Evolutionary conservation across 148 eudicot genomes (phyloP).

Genomic region (Dysphania ambrosioides): DNA sequence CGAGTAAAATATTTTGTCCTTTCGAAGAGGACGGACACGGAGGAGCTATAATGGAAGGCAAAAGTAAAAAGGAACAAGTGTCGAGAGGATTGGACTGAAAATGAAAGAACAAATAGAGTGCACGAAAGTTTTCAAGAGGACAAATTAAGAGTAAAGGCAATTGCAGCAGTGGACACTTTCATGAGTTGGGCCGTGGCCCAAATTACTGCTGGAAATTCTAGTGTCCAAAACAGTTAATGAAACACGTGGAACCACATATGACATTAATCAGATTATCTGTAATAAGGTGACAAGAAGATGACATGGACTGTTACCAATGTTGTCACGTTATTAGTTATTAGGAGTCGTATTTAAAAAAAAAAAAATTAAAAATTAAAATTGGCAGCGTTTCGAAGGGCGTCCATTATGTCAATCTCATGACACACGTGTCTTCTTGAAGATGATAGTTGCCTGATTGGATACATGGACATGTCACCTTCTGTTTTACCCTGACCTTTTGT

Average conservation of each 20-base stretch:
- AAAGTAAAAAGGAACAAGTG: background rate
- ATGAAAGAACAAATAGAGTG: background rate
- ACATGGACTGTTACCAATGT: background rate
- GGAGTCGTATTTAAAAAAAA: too few species aligned
- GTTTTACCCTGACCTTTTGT: background rate
- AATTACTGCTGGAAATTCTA: background rate
- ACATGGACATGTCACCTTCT: conserved; percentile 1
- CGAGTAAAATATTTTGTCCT: background rate
- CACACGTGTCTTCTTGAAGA: conserved; percentile 13
- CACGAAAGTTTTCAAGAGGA: background rate
- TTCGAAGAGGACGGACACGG: too few species aligned
- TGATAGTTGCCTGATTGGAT: background rate
- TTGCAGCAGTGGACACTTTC: too few species aligned
- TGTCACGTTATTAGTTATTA: background rate
- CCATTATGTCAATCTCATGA: background rate
- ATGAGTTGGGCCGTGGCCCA: conserved; percentile 14
- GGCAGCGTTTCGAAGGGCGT: background rate
- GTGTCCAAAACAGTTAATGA: background rate
- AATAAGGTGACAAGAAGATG: background rate
- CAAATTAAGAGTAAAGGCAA: background rate
- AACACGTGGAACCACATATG: conserved; percentile 5
- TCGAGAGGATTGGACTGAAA: background rate
- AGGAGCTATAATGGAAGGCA: background rate
- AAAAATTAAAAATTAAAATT: too few species aligned
- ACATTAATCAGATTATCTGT: background rate